Evolutionary conservation across 352 stramenopile species (phyloP).

Genomic region (Globisporangium spiculum): DNA sequence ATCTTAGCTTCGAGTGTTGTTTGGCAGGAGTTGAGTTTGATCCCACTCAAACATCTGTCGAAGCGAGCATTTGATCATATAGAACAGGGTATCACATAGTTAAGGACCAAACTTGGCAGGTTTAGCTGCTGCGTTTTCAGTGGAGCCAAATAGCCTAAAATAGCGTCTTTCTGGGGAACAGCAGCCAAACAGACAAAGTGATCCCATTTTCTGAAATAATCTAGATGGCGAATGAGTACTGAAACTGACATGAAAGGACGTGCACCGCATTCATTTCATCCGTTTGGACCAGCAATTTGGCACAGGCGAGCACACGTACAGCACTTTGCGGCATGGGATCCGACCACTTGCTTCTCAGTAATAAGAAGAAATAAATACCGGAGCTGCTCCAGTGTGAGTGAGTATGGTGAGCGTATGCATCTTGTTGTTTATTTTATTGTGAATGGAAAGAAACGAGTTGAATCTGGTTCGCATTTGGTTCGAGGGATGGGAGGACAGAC

Average conservation of each 20-base stretch:
- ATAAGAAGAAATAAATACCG: neutral
- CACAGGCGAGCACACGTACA: neutral
- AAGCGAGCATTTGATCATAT: too few relatives aligned
- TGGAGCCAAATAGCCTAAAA: neutral
- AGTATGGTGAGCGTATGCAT: neutral
- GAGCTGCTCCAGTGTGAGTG: neutral
- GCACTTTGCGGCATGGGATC: neutral
- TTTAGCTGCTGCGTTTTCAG: neutral
- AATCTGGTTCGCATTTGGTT: neutral
- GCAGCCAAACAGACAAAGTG: neutral
- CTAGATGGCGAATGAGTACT: neutral
- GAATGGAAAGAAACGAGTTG: neutral
- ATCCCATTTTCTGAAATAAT: neutral
- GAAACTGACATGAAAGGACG: neutral
- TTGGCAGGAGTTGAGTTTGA: too few relatives aligned
- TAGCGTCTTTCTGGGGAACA: neutral
- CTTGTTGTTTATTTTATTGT: neutral
- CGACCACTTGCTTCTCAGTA: neutral
- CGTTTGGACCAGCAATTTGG: neutral
- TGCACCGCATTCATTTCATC: neutral
- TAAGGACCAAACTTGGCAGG: too few relatives aligned
- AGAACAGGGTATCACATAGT: too few relatives aligned
- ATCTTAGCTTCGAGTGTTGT: too few relatives aligned
- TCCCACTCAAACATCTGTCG: too few relatives aligned
- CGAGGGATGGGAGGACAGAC: neutral